Evolutionary conservation across 1,284 basidiomycete genomes (phyloP), one percentile per base, ranked within the genome.

Genomic region (Trichosporon inkin): DNA sequence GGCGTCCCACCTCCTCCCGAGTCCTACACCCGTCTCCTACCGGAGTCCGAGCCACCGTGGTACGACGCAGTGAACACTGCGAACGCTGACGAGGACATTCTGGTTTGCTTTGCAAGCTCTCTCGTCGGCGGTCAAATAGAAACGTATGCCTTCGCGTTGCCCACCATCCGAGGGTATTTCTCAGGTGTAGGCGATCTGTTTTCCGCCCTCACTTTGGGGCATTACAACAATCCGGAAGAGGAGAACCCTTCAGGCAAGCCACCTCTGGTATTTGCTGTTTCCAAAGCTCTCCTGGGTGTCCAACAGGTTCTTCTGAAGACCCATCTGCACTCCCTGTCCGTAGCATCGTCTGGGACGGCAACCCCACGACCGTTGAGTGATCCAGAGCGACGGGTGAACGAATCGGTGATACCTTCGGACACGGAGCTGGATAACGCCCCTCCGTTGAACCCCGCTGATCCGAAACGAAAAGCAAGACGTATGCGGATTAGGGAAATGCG

Each of bases 121-220:
- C 55, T 67, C 55, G 40, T 20, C 57, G 13, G 70, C 22, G 53
- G 67, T 44, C 32, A 70, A 3, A 74, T 81, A 39, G 65, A 71
- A 16, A 78, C 94, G 17, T 84, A 89, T 76, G 85, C 86, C 0
- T 84, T 86, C 67, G 83, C 82, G 47, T 86, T 98, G 10, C 88
- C 90, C 0, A 84, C 88, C 41, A 84, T 97, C 24, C 85, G 88
- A 19, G 92, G 92, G 10, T 96, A 97, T 80, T 99, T 95, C 75
- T 90, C 90, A 10, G 96, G 95, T 24, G 94, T 97, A 2, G 96
- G 95, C 13, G 95, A 99, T 74, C 84, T 98, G 56, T 99, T 99
- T 80, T 93, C 94, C 2, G 91, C 96, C 0, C 85, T 99, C 57
- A 85, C 94, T 16, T 81, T 96, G 0, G 95, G 87, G 0, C 88